Conservation (phyloP, 2,329 filamentous ascomycete genomes). For the Fusarium nygamai region DNA sequence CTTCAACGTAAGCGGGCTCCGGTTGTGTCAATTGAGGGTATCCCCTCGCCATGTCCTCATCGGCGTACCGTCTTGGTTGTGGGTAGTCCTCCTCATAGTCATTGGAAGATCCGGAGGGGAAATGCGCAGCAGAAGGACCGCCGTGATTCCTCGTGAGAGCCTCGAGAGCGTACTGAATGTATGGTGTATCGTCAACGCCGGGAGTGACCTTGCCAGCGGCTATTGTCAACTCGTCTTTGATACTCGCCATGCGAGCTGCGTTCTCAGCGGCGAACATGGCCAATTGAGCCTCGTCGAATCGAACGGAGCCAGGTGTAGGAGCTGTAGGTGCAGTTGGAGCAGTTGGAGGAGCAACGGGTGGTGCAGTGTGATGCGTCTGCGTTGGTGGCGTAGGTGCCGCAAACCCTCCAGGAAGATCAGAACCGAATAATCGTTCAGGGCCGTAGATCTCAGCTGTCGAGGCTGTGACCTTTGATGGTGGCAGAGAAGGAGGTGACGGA, state of each 20-base stretch:
- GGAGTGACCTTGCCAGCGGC: conserved; percentile 71
- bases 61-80: conserved; percentile 28
- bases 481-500: conserved; percentile 52
- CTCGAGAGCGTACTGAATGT: conserved; percentile 89
- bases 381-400: conserved; percentile 32
- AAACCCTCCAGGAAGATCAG: conserved; percentile 40
- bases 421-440: conserved; percentile 52
- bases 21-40: conserved; percentile 36
- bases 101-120: conserved; percentile 54
- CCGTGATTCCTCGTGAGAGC: conserved; percentile 82
- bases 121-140: conserved; percentile 62
- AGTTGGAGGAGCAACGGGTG: conserved; percentile 10
- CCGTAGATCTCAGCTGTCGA: conserved; percentile 57
- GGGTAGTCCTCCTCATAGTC: conserved; percentile 46
- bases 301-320: conserved; percentile 38
- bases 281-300: conserved; percentile 53
- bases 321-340: conserved; percentile 16
- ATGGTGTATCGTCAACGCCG: conserved; percentile 84
- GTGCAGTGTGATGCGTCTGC: conserved; percentile 22
- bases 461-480: conserved; percentile 35
- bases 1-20: conserved; percentile 43
- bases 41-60: conserved; percentile 28
- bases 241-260: conserved; percentile 49
- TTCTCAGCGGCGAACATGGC: conserved; percentile 51
- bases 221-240: conserved; percentile 63